Base-by-base conservation (phyloP, 2,329 filamentous ascomycete genomes). In the Aspergillus aculeatinus region DNA sequence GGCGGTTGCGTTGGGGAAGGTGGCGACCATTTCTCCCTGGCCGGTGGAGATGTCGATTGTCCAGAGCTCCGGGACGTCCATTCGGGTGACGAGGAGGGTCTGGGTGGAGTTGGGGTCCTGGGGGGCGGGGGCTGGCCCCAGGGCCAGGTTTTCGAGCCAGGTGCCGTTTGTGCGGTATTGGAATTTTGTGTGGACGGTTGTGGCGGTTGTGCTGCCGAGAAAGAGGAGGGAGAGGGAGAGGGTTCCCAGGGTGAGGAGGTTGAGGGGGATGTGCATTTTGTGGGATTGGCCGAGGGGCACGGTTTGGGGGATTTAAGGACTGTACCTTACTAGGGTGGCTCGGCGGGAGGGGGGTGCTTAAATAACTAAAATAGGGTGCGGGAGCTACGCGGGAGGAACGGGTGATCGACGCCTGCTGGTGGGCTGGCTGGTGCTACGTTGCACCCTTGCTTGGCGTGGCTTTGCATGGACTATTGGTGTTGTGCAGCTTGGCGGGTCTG, bases 141-240 rank as follows among this genome's bases (percentile, higher is more conserved):
- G 51, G 3, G 55, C 55, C 16, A 63, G 29, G 9, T 60, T 60
- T 21, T 63, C 60, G 29, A 63, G 48, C 60, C 60, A 63, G n/a
- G 58, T 60, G 2, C 51, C 51, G 35, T 58, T 60, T 7, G 9
- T 27, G 5, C 25, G 19, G 23, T 58, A 52, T 25, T 63, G 60
- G 35, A 60, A 50, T 16, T 14, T 39, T 4, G 12, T 35, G 5
- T 16, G 11, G 2, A 7, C 1, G 39, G 39, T 19, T 44, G 14
- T 19, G 14, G 39, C 39, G n/a, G 4, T 19, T 19, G 39, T 19
- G 4, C 5, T 6, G 5, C 2, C 16, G 0, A 16, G 5, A 5
- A n/a, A 3, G 16, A 4, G 16, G 39, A n/a, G 14, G 14, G 14
- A 19, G 39, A 44, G 39, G n/a, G 16, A 0, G 39, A 44, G 14